These are phyloP conservation scores for Lipomyces sp. DNA, from an alignment of 805 yeast species.

Conservation along the genomic window DNA sequence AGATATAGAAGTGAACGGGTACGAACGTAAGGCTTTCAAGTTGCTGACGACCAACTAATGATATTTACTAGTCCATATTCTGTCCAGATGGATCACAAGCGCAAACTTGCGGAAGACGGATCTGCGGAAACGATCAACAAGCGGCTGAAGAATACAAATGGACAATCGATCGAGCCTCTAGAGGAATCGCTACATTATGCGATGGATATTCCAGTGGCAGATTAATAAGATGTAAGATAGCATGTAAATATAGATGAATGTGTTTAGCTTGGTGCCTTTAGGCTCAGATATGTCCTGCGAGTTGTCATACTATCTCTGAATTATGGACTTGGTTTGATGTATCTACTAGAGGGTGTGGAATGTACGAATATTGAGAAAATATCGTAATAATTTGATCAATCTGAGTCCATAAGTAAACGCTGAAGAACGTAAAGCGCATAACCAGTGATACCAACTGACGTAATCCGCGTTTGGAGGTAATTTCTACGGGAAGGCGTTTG, in stretches of 20 bases:
- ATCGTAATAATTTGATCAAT: background rate
- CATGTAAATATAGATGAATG: conserved; percentile 1
- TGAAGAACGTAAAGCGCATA: too few species aligned
- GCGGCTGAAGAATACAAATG: conserved; percentile 10
- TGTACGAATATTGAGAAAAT: background rate
- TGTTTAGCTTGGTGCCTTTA: background rate
- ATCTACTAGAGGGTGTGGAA: background rate
- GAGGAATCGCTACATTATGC: conserved; percentile 26
- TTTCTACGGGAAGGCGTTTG: too few species aligned
- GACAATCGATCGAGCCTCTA: conserved; percentile 14
- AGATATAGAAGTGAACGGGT: conserved; percentile 40
- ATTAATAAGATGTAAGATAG: background rate
- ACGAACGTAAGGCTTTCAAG: background rate
- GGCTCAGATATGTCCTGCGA: background rate
- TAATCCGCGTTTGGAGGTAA: too few species aligned
- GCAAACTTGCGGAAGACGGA: conserved; percentile 24
- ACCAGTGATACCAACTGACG: too few species aligned
- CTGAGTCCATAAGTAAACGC: too few species aligned
- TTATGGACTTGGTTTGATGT: background rate
- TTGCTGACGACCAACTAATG: background rate
- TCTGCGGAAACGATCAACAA: conserved; percentile 14
- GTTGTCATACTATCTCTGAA: background rate
- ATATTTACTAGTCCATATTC: conserved; percentile 23
- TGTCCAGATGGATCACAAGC: conserved; percentile 28
- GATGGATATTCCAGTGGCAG: conserved; percentile 23